Evolutionary conservation across 805 yeast genomes (phyloP).

Genomic region (Pichia deserticola): DNA sequence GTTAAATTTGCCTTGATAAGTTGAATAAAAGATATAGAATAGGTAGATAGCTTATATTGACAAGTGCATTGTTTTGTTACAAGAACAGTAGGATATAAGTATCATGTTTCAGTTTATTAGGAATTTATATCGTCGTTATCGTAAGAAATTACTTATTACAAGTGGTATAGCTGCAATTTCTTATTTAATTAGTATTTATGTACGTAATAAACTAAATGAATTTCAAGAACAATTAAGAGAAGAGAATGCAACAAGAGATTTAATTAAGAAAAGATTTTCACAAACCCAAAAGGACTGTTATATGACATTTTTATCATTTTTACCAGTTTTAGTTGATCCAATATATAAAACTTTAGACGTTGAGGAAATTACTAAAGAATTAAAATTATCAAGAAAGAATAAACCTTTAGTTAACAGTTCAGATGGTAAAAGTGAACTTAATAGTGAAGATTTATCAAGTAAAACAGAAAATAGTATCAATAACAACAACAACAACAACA

Average conservation of each 20-base stretch:
- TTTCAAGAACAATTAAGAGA: conserved; percentile 45
- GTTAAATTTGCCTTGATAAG: too few species aligned
- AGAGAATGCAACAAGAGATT: conserved; percentile 56
- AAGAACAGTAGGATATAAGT: neutral
- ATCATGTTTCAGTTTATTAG: conserved; percentile 28
- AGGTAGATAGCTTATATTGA: too few species aligned
- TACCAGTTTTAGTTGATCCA: conserved; percentile 68
- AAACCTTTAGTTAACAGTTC: conserved; percentile 8
- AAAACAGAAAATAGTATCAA: too few species aligned
- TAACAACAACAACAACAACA: too few species aligned
- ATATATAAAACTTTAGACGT: conserved; percentile 58
- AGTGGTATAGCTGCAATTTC: conserved; percentile 38
- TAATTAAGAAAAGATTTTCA: conserved; percentile 72
- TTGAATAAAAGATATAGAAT: too few species aligned
- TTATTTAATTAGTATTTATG: conserved; percentile 36
- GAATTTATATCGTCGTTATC: conserved; percentile 37
- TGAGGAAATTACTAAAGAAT: conserved; percentile 62
- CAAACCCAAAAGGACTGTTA: conserved; percentile 91
- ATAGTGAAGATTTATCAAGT: conserved; percentile 15
- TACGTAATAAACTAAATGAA: conserved; percentile 38
- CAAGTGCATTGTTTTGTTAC: too few species aligned
- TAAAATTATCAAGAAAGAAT: conserved; percentile 47
- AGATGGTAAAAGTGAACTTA: conserved; percentile 8
- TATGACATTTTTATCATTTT: conserved; percentile 71
- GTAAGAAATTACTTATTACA: conserved; percentile 35